Evolutionary conservation across 768 basidiomycete species (phyloP), one percentile per base, ranked within the genome.

Genomic region (Harrya chromipes): DNA sequence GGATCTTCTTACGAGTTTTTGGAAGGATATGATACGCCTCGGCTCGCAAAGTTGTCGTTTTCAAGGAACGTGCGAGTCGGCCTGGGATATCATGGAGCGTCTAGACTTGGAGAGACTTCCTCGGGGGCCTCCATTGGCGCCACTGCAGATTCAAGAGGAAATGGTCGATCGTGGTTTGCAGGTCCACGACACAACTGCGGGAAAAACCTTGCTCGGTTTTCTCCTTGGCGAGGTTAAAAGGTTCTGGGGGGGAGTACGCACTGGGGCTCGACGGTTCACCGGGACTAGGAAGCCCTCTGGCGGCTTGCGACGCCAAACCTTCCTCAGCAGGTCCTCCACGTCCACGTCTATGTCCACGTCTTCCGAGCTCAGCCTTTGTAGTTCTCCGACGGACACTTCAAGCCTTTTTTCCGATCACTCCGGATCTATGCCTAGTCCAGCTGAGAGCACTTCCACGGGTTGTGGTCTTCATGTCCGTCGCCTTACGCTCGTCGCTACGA

Each of bases 141-240:
- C 57, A 7, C 40, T 59, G n/a, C 47, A 45, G 34, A 56, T 59
- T 19, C 58, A 59, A 14, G 13, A 2, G 16, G 58, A 59, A 40
- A 59, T 59, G 58, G 58, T 59, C 4, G 50, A 60, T 11, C 50
- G 26, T 19, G 17, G 16, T 6, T 33, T 56, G 5, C 33, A 2
- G 10, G 12, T 60, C 23, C 48, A 48, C 5, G 41, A 60, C 14
- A 60, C 58, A 5, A 13, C 49, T 9, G 58, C 58, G n/a, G 55
- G 42, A 19, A 61, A 43, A 38, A 61, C 58, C 2, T 46, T 60
- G 10, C 33, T 53, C 14, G 27, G 35, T 21, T 50, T 17, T n/a
- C 46, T 60, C 4, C 34, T 19, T 13, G 39, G 16, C 7, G 47
- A 60, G n/a, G 38, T 56, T 9, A 56, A 39, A 27, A 56, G 21